Conservation (phyloP, 495 filamentous ascomycete genomes). For the Aspergillus sclerotioniger region DNA sequence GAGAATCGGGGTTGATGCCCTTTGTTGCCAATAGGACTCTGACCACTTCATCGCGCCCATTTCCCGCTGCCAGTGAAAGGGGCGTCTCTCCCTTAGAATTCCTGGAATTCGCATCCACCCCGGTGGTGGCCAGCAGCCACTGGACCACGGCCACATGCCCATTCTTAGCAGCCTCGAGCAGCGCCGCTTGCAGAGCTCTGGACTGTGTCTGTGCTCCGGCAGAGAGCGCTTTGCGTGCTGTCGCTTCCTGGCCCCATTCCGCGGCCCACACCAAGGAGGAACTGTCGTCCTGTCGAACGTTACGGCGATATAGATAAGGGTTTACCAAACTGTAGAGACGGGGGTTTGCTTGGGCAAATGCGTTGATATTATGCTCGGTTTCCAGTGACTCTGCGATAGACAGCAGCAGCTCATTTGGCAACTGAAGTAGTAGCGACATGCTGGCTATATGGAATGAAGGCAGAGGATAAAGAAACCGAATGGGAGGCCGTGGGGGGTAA, state of each 20-base stretch:
- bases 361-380: slow-evolving; percentile 24
- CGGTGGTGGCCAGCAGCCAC: background rate
- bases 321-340: slow-evolving; percentile 24
- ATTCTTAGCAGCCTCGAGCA: background rate
- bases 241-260: background rate
- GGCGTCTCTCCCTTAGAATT: background rate
- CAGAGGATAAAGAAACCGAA: too few relatives aligned
- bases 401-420: slow-evolving; percentile 27
- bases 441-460: too few relatives aligned
- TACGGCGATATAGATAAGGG: slow-evolving; percentile 26
- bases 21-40: background rate
- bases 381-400: slow-evolving; percentile 22
- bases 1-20: background rate
- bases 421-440: slow-evolving; percentile 12
- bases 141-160: background rate
- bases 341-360: slow-evolving; percentile 22
- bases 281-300: slow-evolving; percentile 15
- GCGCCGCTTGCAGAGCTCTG: background rate
- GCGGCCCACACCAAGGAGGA: slow-evolving; percentile 29
- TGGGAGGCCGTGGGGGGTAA: too few relatives aligned
- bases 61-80: background rate
- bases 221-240: background rate
- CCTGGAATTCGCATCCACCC: background rate
- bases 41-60: background rate
- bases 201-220: background rate